Percentiles rank a stretch among this genome's conserved stretches.
Evolutionary conservation across 768 basidiomycete genomes (phyloP).

Genomic region (Cubamyces lactineus): DNA sequence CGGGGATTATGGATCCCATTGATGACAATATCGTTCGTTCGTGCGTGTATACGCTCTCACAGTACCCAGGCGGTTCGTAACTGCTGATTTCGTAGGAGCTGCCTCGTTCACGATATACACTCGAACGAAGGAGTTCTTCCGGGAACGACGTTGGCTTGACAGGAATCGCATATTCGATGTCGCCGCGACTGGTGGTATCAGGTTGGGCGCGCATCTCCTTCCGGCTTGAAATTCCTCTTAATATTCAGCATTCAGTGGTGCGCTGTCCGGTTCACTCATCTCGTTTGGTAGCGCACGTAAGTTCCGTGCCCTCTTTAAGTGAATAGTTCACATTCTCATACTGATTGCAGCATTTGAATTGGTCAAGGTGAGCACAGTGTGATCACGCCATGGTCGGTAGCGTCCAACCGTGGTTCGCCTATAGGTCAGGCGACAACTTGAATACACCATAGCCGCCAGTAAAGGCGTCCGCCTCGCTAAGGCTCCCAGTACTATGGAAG

Average conservation of each 20-base stretch:
- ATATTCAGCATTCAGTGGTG: conserved; percentile 55
- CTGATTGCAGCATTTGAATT: conserved; percentile 78
- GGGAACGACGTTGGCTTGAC: conserved; percentile 58
- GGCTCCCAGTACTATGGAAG: conserved; percentile 77
- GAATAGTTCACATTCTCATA: conserved; percentile 22
- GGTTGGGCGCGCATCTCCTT: conserved; percentile 21
- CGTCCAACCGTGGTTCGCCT: background rate
- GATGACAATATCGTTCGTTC: conserved; percentile 94
- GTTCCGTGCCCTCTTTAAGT: conserved; percentile 41
- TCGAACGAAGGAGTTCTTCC: conserved; percentile 75
- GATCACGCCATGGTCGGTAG: background rate
- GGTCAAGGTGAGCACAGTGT: conserved; percentile 68
- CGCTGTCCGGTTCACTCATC: conserved; percentile 86
- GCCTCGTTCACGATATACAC: conserved; percentile 92
- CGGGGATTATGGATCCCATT: conserved; percentile 91
- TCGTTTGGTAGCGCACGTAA: conserved; percentile 88
- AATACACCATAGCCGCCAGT: conserved; percentile 86
- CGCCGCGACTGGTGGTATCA: conserved; percentile 75
- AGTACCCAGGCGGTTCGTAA: conserved; percentile 12
- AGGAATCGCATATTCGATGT: conserved; percentile 67
- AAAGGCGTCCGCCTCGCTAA: conserved; percentile 72
- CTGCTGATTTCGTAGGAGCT: conserved; percentile 56
- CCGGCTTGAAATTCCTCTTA: background rate
- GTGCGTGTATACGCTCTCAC: conserved; percentile 51
- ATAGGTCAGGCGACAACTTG: conserved; percentile 88